Evolutionary conservation across 2,329 filamentous ascomycete genomes (phyloP).

Genomic region (Xylariaceae sp.): DNA sequence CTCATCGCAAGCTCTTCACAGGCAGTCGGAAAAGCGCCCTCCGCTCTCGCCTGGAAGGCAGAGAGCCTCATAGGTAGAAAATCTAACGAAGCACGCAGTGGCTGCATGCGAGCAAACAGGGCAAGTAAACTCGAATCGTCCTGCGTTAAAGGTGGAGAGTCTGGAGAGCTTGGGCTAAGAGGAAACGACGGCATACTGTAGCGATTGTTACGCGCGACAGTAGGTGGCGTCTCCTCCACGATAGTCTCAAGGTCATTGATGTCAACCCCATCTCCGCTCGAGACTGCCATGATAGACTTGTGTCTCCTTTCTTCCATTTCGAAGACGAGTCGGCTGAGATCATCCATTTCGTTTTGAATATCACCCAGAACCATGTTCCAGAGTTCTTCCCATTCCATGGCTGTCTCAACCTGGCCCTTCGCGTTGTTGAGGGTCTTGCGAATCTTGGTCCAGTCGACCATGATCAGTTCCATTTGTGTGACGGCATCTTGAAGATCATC

Average conservation of each 20-base stretch:
- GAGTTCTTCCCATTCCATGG: slow-evolving; percentile 98
- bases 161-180: slow-evolving; percentile 56
- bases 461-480: slow-evolving; percentile 80
- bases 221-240: slow-evolving; percentile 73
- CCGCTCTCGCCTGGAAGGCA: slow-evolving; percentile 75
- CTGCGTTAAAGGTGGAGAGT: slow-evolving; percentile 53
- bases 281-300: slow-evolving; percentile 62
- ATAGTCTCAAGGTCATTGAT: slow-evolving; percentile 90
- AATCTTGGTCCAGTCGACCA: slow-evolving; percentile 79
- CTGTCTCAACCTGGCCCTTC: slow-evolving; percentile 88
- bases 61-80: slow-evolving; percentile 93
- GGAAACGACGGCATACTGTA: slow-evolving; percentile 64
- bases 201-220: slow-evolving; percentile 54
- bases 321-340: slow-evolving; percentile 75
- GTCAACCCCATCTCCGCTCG: slow-evolving; percentile 62
- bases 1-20: slow-evolving; percentile 82
- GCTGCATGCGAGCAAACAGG: slow-evolving; percentile 92
- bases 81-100: slow-evolving; percentile 83
- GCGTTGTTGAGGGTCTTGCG: slow-evolving; percentile 70
- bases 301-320: slow-evolving; percentile 97
- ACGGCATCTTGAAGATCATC: slow-evolving; percentile 72
- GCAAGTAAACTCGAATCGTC: slow-evolving; percentile 86
- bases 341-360: slow-evolving; percentile 81
- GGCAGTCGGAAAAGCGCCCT: slow-evolving; percentile 77
- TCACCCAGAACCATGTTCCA: slow-evolving; percentile 93